Conservation (phyloP, 495 filamentous ascomycete genomes). For the Aspergillus sparsus region DNA sequence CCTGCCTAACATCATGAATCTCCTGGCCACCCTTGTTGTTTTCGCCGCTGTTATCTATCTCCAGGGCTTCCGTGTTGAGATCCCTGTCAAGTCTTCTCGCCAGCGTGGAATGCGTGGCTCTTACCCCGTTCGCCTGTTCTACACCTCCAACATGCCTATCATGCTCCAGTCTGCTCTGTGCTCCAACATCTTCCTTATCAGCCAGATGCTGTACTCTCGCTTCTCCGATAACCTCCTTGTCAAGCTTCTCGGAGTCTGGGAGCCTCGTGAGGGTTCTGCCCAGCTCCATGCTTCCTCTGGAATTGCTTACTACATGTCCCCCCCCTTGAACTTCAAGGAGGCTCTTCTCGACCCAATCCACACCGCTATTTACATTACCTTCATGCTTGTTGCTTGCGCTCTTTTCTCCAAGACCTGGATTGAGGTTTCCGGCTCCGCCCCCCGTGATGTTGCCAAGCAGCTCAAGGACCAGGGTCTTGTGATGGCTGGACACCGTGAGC, state of each 20-base stretch:
- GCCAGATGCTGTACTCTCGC: constrained; percentile 97
- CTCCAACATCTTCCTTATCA: constrained; percentile 98
- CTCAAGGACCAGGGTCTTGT: constrained; percentile 99
- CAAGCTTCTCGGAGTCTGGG: constrained; percentile 96
- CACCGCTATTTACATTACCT: constrained; percentile 91
- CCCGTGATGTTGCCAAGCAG: constrained; percentile 98
- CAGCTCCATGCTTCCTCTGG: constrained; percentile 92
- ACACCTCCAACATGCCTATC: constrained; percentile 84
- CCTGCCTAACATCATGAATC: constrained; percentile 99
- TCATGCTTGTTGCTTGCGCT: constrained; percentile 96
- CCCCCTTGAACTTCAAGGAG: constrained; percentile 94
- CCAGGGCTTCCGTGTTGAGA: constrained; percentile 99
- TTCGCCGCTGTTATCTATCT: constrained; percentile 99
- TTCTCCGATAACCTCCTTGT: constrained; percentile 98
- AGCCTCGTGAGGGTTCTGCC: constrained; percentile 91
- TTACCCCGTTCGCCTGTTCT: constrained; percentile 69
- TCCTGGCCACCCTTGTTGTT: constrained; percentile 86
- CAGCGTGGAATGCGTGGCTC: constrained; percentile 95
- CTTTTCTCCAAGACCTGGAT: constrained; percentile 99
- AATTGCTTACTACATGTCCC: constrained; percentile 99
- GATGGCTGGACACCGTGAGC: constrained; percentile 99
- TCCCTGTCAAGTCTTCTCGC: constrained; percentile 98
- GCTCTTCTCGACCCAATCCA: constrained; percentile 95
- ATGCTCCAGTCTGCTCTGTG: constrained; percentile 98
- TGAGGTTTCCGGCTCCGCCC: constrained; percentile 95